Conservation (phyloP, 805 yeast species). For the Naumovozyma baii region DNA sequence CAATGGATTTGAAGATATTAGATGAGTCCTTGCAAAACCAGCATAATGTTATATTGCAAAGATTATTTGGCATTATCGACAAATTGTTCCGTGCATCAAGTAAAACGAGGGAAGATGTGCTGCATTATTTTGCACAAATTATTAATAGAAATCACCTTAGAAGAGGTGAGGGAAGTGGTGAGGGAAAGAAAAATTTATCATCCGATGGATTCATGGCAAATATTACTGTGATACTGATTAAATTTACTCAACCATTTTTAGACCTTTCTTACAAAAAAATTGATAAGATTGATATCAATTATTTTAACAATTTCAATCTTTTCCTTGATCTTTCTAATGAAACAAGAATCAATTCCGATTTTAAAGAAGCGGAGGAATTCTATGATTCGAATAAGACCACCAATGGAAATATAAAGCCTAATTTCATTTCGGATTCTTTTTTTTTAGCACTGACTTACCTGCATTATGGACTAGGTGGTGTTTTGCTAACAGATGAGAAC, state of each 20-base stretch:
- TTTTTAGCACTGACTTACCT: conserved; percentile 67
- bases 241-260: conserved; percentile 75
- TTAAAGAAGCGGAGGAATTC: conserved; percentile 55
- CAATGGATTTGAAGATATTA: conserved; percentile 25
- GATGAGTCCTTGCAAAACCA: conserved; percentile 57
- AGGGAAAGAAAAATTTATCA: conserved; percentile 51
- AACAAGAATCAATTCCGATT: conserved; percentile 71
- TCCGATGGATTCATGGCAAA: conserved; percentile 79
- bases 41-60: conserved; percentile 46
- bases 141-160: conserved; percentile 81
- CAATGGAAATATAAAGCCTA: conserved; percentile 33
- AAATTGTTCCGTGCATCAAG: conserved; percentile 66
- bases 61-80: conserved; percentile 62
- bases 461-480: conserved; percentile 86
- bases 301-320: conserved; percentile 42
- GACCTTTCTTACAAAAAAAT: conserved; percentile 57
- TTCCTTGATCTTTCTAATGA: conserved; percentile 67
- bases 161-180: conserved; percentile 64
- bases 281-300: conserved; percentile 67
- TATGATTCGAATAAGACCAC: conserved; percentile 34
- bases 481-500: conserved; percentile 47
- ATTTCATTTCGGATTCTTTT: conserved; percentile 89
- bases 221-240: conserved; percentile 54
- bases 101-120: conserved; percentile 50
- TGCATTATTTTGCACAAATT: conserved; percentile 61